A percentile compares a stretch with the other conserved stretches of the same genome.
These are phyloP conservation scores for Maudiozyma humilis DNA, from an alignment of 1,139 yeast genomes.

Conservation along the genomic window DNA sequence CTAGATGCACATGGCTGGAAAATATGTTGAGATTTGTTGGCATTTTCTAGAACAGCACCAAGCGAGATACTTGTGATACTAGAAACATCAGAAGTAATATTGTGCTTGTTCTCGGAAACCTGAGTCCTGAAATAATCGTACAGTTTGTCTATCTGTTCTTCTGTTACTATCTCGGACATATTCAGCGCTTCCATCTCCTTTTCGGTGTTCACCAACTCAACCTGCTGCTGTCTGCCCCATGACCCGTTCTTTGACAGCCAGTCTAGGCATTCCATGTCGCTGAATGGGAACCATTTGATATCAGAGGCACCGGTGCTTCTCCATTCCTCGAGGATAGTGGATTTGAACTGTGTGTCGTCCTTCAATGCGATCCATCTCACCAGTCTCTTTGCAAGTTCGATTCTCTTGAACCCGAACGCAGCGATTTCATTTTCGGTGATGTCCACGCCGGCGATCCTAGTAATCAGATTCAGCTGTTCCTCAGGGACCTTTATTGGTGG, in stretches of 20 bases:
- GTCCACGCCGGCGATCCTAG: conserved; percentile 10
- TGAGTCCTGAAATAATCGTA: conserved; percentile 11
- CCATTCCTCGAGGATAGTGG: conserved; percentile 11
- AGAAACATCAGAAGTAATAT: conserved; percentile 2
- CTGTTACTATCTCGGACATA: conserved; percentile 6
- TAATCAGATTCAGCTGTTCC: conserved; percentile 4
- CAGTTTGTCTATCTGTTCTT: conserved; percentile 13
- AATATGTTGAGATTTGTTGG: conserved; percentile 7
- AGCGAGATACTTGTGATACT: conserved; percentile 22
- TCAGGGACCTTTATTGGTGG: not conserved
- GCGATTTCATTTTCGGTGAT: conserved; percentile 16
- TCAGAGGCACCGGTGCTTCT: not conserved
- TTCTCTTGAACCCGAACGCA: conserved; percentile 25
- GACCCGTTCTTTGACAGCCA: conserved; percentile 21
- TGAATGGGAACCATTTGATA: conserved; percentile 17
- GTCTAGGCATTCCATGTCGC: conserved; percentile 22
- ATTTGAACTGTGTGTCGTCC: conserved; percentile 14
- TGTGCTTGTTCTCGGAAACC: not conserved
- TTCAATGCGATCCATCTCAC: conserved; percentile 19
- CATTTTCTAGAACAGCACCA: conserved; percentile 22
- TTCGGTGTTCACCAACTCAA: not conserved
- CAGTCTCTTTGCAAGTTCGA: conserved; percentile 20
- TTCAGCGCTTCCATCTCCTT: not conserved
- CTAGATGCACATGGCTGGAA: conserved; percentile 42
- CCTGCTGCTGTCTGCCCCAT: conserved; percentile 24